Evolutionary conservation across 2,329 filamentous ascomycete genomes (phyloP), one percentile per base, ranked within the genome.

Genomic region (Paraphaeosphaeria sporulosa): DNA sequence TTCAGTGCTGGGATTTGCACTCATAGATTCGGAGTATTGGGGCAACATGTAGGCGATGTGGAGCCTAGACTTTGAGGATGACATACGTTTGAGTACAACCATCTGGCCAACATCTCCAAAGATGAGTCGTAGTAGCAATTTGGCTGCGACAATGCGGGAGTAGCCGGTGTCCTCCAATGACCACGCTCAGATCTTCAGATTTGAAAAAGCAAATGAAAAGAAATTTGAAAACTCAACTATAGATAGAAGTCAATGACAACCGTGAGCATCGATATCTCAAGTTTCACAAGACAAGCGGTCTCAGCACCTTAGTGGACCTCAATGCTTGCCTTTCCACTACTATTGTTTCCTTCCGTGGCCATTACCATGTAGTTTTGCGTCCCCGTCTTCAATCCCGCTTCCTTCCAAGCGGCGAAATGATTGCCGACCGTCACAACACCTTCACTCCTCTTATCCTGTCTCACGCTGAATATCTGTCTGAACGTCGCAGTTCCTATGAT

Each of bases 401-500:
- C 62, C 7, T 57, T 59, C 72, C 72, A 75, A 17, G 64, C 70
- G 57, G 71, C 64, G 43, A 73, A 76, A 55, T 74, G 71, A 10
- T 65, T 68, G 8, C 60, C 60, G 54, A 68, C 71, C 9, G 61
- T 74, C 25, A 74, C 67, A 7, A 65, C 67, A 4, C 84, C 85
- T 50, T 78, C 75, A 25, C 76, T 77, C 53, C 83, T 80, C 78
- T 85, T 85, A 58, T 62, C 74, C 56, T 77, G 74, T 48, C 84
- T 80, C 38, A 86, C 79, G 32, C 81, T 84, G 79, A 81, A 85
- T 70, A 81, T 86, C 76, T 85, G 83, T 67, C 80, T 75, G 68
- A 86, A 86, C 50, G 83, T 85, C 23, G 76, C 63, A 4, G 81
- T 84, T 50, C 84, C 84, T 23, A 83, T 75, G 63, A 86, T 86